phyloP scores from a whole-genome alignment of 2,329 filamentous ascomycete species.

The Trichoderma endophyticum region DNA sequence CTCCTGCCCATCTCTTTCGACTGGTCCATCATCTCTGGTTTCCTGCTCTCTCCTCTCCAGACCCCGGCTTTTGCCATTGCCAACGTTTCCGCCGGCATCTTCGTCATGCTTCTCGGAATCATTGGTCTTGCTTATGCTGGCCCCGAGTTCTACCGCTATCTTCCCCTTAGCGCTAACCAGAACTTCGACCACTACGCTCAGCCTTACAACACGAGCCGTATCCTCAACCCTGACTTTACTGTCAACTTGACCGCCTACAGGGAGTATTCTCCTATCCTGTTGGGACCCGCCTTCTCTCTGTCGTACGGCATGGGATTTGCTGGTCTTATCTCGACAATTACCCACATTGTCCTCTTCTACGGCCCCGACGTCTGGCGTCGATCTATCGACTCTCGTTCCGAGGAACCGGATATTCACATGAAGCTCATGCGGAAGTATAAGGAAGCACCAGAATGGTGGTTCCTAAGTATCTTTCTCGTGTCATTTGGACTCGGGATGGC shows the following conservation, averaged over 20 bases:
- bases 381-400: conserved; percentile 30
- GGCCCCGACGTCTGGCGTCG: conserved; percentile 45
- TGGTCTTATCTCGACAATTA: conserved; percentile 49
- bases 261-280: conserved; percentile 53
- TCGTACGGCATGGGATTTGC: conserved; percentile 58
- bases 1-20: conserved; percentile 65
- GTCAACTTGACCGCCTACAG: conserved; percentile 56
- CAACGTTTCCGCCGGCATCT: conserved; percentile 54
- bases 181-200: conserved; percentile 60
- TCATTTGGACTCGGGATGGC: conserved; percentile 49
- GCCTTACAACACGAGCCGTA: conserved; percentile 53
- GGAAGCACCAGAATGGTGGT: conserved; percentile 58
- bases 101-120: conserved; percentile 49
- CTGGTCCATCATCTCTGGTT: conserved; percentile 60
- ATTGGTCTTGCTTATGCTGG: conserved; percentile 51
- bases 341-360: conserved; percentile 52
- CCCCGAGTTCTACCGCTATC: conserved; percentile 50
- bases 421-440: conserved; percentile 57
- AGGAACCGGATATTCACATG: conserved; percentile 50
- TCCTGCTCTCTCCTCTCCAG: conserved; percentile 55
- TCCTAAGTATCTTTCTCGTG: conserved; percentile 41
- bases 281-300: conserved; percentile 54
- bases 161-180: conserved; percentile 52
- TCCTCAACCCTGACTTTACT: conserved; percentile 50
- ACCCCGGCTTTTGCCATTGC: conserved; percentile 58